phyloP scores from a whole-genome alignment of 345 rosid genomes.

The Brassica rapa region DNA sequence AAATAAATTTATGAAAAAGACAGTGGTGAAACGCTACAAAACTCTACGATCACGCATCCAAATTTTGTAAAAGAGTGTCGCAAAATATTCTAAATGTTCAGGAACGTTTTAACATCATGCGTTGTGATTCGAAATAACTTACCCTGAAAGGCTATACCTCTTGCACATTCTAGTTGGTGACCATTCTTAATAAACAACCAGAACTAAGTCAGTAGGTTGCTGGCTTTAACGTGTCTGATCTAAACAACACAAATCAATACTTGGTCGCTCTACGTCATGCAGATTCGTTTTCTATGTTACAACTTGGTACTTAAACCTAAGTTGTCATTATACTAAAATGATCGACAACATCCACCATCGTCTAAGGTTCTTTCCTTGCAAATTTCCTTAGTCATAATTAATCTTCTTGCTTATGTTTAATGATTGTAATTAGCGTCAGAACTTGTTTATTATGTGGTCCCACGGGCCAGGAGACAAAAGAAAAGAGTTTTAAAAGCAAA shows the following conservation, averaged over 20 bases:
- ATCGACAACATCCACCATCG: not conserved
- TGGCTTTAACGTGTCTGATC: constrained; percentile 36
- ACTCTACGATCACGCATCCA: not conserved
- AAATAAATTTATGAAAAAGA: not conserved
- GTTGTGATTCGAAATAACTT: constrained; percentile 6
- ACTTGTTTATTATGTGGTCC: constrained; percentile 25
- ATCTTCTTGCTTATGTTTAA: constrained; percentile 25
- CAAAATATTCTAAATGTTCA: constrained; percentile 5
- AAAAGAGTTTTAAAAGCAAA: not conserved
- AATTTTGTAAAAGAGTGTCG: not conserved
- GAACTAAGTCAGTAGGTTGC: constrained; percentile 27
- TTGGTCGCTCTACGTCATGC: constrained; percentile 36
- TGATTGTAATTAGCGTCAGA: constrained; percentile 42
- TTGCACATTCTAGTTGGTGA: constrained; percentile 26
- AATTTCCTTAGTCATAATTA: constrained; percentile 31
- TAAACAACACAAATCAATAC: constrained; percentile 30
- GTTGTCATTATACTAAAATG: constrained; percentile 18
- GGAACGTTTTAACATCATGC: not conserved
- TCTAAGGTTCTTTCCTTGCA: not conserved
- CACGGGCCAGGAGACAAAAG: constrained; percentile 13
- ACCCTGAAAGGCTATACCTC: constrained; percentile 12
- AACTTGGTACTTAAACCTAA: constrained; percentile 37
- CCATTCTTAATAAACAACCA: constrained; percentile 10
- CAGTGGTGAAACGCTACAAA: not conserved
- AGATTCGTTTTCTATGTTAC: constrained; percentile 41